Base-by-base conservation (phyloP, 257 asterid genomes). In the Prunella vulgaris region DNA sequence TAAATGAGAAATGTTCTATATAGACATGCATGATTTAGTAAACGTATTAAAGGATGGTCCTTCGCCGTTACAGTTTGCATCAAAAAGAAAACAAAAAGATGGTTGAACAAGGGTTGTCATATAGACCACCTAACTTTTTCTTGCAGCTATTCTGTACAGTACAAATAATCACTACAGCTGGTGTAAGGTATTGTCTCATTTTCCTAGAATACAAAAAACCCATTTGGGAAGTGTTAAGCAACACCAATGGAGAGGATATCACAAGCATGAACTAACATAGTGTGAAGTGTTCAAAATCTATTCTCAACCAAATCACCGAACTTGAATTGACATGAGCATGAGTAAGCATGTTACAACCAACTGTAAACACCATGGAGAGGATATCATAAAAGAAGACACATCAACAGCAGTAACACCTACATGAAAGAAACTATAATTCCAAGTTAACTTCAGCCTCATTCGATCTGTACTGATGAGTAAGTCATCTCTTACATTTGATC, bases 401-500 rank as follows among this genome's bases (percentile, higher is more conserved):
- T 18, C 22, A 71, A 32, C 35, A 74, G 54, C 66, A 66, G 66
- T 25, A 25, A 35, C 64, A 33, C 51, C 35, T 61, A 38, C 58
- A 48, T 22, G 44, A 59, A 12, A 10, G 71, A 49, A 40, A 64
- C 18, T 1, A 25, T 49, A 24, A 8, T 53, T 54, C 52, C 52
- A 71, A 68, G 49, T 14, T 33, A 64, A 33, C 37, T 56, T 60
- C 25, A 25, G 46, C 58, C 64, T 67, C 59, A 62, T 38, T 30
- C n/a, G 25, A 77, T 33, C 69, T 44, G 62, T 21, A 62, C 63
- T 35, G 73, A 57, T 14, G 37, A 20, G 49, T 32, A 63, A 33
- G 64, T 6, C 60, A 65, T 37, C 71, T 73, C 65, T 65, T 66
- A 64, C 63, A 66, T 66, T 57, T 10, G 69, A 78, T 69, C 58